Percentiles rank a stretch among this genome's conserved stretches.
These are phyloP conservation scores for Citropsis articulata DNA, from an alignment of 345 rosid species.

Conservation along the genomic window DNA sequence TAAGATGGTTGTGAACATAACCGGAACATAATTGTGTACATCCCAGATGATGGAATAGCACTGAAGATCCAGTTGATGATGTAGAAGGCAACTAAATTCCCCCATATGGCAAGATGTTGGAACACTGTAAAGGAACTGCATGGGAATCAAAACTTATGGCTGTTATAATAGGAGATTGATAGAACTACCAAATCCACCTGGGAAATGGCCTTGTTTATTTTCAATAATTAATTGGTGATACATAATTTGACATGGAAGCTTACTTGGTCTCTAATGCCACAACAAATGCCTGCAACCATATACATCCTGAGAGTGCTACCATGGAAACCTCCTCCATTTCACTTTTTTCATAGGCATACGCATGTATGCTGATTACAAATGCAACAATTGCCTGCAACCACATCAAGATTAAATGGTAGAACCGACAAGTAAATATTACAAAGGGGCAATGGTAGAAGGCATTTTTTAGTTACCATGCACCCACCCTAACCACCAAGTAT, in stretches of 20 bases:
- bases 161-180: not conserved
- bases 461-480: too few relatives aligned
- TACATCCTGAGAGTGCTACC: constrained; percentile 97
- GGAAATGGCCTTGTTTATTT: not conserved
- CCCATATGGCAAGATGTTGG: constrained; percentile 95
- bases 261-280: constrained; percentile 93
- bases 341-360: constrained; percentile 85
- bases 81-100: constrained; percentile 78
- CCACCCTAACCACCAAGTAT: not conserved
- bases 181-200: not conserved
- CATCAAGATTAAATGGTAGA: constrained; percentile 1
- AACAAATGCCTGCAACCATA: constrained; percentile 98
- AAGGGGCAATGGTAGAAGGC: not conserved
- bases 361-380: constrained; percentile 77
- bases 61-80: constrained; percentile 81
- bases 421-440: not conserved
- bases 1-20: constrained; percentile 79
- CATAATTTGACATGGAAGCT: constrained; percentile 17
- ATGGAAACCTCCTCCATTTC: constrained; percentile 95
- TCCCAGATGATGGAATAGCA: constrained; percentile 77
- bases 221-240: not conserved
- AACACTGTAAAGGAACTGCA: constrained; percentile 88
- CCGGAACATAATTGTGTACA: constrained; percentile 97
- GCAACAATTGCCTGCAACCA: constrained; percentile 82
- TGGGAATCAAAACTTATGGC: not conserved